phyloP scores from a whole-genome alignment of 2,329 filamentous ascomycete species.

The Arthrobotrys musiformis region DNA sequence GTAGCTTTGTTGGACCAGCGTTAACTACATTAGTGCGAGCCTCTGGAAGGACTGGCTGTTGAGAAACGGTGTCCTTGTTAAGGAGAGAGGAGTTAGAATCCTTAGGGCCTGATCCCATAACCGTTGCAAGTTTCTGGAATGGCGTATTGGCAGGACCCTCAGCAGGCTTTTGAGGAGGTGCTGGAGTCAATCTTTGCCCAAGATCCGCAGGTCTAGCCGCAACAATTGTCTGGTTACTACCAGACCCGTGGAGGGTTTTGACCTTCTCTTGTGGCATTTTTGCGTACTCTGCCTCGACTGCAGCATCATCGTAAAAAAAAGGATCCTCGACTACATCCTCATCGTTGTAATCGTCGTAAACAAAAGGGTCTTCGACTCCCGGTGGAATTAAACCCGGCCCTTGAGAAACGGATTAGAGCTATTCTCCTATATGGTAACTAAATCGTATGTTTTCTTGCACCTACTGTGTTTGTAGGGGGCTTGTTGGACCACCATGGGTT shows the following conservation, averaged over 20 bases:
- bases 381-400: not conserved
- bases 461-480: not conserved
- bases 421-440: not conserved
- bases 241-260: not conserved
- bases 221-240: conserved; percentile 17
- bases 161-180: not conserved
- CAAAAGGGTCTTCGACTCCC: not conserved
- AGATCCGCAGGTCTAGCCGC: not conserved
- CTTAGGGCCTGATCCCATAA: not conserved
- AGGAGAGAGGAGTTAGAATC: not conserved
- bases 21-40: not conserved
- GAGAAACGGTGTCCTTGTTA: not conserved
- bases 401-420: not conserved
- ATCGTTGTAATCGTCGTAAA: conserved; percentile 18
- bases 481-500: not conserved
- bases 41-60: not conserved
- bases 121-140: not conserved
- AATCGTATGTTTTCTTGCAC: not conserved
- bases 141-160: not conserved
- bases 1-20: not conserved
- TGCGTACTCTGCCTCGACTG: not conserved
- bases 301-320: conserved; percentile 16
- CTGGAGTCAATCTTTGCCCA: not conserved
- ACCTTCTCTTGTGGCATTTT: not conserved
- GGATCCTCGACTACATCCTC: not conserved